Evolutionary conservation across 345 rosid genomes (phyloP), one percentile per base, ranked within the genome.

Genomic region (Microcos paniculata): DNA sequence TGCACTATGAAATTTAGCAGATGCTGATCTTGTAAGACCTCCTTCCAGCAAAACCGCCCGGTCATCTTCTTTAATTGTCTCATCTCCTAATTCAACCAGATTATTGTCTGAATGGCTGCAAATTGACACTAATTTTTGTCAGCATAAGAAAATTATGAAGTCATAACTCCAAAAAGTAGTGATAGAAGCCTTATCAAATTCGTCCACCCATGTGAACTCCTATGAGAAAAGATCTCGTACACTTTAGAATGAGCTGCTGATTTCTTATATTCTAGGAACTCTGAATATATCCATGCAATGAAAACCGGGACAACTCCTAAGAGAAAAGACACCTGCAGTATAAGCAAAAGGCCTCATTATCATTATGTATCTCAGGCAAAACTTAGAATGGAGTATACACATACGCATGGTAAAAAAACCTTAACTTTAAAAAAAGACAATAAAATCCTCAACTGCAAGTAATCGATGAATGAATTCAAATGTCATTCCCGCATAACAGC

Each of bases 51-150:
- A 82, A 78, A 88, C 94, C 82, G 94, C 89, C 67, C 85, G 87
- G 35, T 96, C 99, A 83, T 91, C 93, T 58, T 94, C 97, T 82
- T 91, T 92, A 78, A 76, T 79, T 6, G 90, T 79, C 76, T 80
- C 86, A 49, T 81, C 90, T 75, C 81, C 94, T 86, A 89, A 84
- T 64, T 92, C 99, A 87, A 70, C 89, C 80, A 96, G 88, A 80
- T 96, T 90, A 74, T 79, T 87, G 82, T 91, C 98, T 45, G 99
- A 92, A 82, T 96, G 97, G 77, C 99, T 96, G 92, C 84, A 84
- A n/a, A 21, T 26, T 68, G 78, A 6, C 80, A 63, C 42, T 59
- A 46, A n/a, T n/a, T 75, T 19, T 30, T 56, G 63, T 66, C 52
- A 74, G 77, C 73, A 80, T 58, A 63, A 49, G 61, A 68, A 61